A percentile compares a stretch with the other conserved stretches of the same genome.
Conservation (phyloP, 2,329 filamentous ascomycete genomes). For the Amesomyces nigricolor region DNA sequence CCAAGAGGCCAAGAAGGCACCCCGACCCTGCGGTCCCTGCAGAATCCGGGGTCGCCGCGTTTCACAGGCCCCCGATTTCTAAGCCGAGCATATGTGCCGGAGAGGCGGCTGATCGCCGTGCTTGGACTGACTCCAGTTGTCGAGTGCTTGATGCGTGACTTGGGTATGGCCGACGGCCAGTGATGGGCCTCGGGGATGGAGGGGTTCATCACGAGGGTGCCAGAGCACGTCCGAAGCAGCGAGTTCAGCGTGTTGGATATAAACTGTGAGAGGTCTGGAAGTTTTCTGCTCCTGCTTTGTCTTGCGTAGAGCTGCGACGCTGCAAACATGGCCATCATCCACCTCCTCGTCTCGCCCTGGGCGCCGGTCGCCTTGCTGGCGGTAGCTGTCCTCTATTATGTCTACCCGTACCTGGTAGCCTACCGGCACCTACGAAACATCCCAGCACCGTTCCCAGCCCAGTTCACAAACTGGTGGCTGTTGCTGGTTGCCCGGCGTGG, state of each 20-base stretch:
- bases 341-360: constrained; percentile 40
- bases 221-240: not conserved
- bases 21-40: not conserved
- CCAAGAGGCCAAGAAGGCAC: constrained; percentile 7
- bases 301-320: not conserved
- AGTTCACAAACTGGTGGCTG: constrained; percentile 77
- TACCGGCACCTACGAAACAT: constrained; percentile 46
- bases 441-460: constrained; percentile 56
- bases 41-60: constrained; percentile 9
- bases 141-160: not conserved
- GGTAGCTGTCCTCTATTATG: constrained; percentile 47
- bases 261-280: not conserved
- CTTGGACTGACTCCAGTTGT: not conserved
- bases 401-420: constrained; percentile 57
- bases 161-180: not conserved
- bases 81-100: constrained; percentile 15
- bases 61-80: constrained; percentile 6
- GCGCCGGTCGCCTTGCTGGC: constrained; percentile 41
- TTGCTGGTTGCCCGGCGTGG: constrained; percentile 61
- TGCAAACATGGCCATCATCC: constrained; percentile 23
- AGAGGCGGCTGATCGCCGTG: not conserved
- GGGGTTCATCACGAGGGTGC: not conserved
- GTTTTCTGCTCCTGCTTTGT: not conserved
- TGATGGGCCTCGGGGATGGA: not conserved
- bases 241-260: not conserved